These are phyloP conservation scores for Geotrichum ghanense DNA, from an alignment of 805 yeast genomes.

Conservation along the genomic window DNA sequence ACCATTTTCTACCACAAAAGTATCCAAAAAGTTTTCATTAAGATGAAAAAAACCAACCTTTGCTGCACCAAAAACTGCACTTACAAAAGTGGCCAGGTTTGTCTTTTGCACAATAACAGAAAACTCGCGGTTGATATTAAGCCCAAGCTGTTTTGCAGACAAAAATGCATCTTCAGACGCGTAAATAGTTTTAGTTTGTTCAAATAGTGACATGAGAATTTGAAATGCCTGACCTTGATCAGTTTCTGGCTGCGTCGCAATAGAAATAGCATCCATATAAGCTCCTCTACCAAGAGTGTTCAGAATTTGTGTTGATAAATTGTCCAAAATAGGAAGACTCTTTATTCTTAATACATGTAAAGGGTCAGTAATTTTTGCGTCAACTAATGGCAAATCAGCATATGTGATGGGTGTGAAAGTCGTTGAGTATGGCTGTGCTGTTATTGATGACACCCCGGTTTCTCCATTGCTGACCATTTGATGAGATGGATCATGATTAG, in stretches of 20 bases:
- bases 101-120: constrained; percentile 64
- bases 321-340: constrained; percentile 60
- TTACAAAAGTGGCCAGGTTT: constrained; percentile 75
- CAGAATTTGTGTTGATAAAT: constrained; percentile 68
- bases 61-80: constrained; percentile 76
- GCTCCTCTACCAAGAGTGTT: constrained; percentile 63
- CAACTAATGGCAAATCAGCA: not conserved
- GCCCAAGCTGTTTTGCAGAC: constrained; percentile 5
- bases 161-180: constrained; percentile 56
- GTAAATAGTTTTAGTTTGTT: constrained; percentile 61
- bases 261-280: constrained; percentile 60
- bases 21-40: constrained; percentile 74
- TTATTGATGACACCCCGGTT: not conserved
- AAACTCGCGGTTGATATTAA: constrained; percentile 23
- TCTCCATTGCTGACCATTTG: not conserved
- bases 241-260: constrained; percentile 54
- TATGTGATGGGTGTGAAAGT: not conserved
- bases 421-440: not conserved
- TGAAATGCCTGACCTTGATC: constrained; percentile 51
- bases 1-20: constrained; percentile 66
- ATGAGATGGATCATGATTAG: not conserved
- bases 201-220: constrained; percentile 63
- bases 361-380: constrained; percentile 3
- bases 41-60: constrained; percentile 82
- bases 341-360: constrained; percentile 5